Evolutionary conservation across 2,329 filamentous ascomycete genomes (phyloP).

Genomic region (Scedosporium minutisporum): DNA sequence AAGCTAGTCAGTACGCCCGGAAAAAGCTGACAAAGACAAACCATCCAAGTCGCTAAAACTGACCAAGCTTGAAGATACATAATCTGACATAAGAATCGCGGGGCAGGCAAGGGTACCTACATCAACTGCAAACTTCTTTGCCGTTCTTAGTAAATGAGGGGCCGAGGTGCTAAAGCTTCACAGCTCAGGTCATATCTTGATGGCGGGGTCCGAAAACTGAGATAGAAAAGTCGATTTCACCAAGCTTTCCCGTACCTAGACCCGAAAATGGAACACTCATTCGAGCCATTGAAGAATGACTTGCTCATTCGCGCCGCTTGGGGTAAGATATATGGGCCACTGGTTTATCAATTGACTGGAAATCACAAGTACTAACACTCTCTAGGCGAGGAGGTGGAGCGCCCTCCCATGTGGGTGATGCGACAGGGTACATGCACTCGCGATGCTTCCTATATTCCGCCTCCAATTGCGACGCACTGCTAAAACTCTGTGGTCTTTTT

Average conservation of each 20-base stretch:
- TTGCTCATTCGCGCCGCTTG: slow-evolving; percentile 80
- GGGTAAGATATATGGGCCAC: slow-evolving; percentile 45
- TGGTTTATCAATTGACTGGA: not conserved
- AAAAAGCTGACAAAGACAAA: too few species aligned
- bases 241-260: not conserved
- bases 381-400: slow-evolving; percentile 77
- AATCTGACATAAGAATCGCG: not conserved
- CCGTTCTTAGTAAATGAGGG: slow-evolving; percentile 6
- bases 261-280: slow-evolving; percentile 56
- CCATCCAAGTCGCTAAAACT: too few species aligned
- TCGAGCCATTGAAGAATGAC: slow-evolving; percentile 85
- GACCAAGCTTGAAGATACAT: too few species aligned
- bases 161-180: slow-evolving; percentile 10
- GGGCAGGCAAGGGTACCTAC: not conserved
- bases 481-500: not conserved
- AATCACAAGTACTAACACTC: not conserved
- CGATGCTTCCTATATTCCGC: not conserved
- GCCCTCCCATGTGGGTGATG: slow-evolving; percentile 98
- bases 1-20: too few species aligned
- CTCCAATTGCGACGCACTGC: not conserved
- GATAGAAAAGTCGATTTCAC: slow-evolving; percentile 6
- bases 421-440: slow-evolving; percentile 63
- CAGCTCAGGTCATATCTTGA: slow-evolving; percentile 5
- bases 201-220: slow-evolving; percentile 8
- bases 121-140: not conserved